Percentiles rank a stretch among this genome's conserved stretches.
Conservation (phyloP, 1,284 basidiomycete genomes). For the Ustilago bromivora region DNA sequence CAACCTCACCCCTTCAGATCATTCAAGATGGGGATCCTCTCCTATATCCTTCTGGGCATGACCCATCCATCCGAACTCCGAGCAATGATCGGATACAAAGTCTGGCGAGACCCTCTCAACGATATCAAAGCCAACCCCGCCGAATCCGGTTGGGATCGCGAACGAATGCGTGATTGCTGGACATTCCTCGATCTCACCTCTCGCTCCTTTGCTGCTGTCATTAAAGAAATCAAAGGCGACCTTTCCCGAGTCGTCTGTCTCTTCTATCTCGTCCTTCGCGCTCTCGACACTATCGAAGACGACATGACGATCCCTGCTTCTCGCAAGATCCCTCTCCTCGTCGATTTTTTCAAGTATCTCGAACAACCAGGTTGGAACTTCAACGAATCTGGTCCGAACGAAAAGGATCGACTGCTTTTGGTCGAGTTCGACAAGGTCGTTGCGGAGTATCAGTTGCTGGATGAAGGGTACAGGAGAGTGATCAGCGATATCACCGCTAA, state of each 20-base stretch:
- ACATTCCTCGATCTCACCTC: conserved; percentile 88
- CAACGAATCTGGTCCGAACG: conserved; percentile 82
- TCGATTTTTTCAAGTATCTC: conserved; percentile 84
- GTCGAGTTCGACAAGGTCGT: conserved; percentile 87
- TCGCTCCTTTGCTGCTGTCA: conserved; percentile 90
- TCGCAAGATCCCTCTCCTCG: conserved; percentile 86
- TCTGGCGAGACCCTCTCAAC: conserved; percentile 71
- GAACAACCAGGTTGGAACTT: conserved; percentile 90
- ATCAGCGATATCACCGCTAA: conserved; percentile 78
- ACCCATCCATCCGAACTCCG: conserved; percentile 69
- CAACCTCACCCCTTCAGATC: background rate
- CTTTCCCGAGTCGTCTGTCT: conserved; percentile 88
- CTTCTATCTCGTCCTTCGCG: conserved; percentile 94
- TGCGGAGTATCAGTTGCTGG: conserved; percentile 78
- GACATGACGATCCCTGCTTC: conserved; percentile 94
- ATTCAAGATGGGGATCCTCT: conserved; percentile 38
- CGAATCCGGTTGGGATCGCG: conserved; percentile 65
- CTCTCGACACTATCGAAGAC: conserved; percentile 95
- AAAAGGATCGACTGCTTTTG: conserved; percentile 89
- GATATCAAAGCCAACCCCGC: conserved; percentile 69
- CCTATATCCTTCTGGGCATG: conserved; percentile 41
- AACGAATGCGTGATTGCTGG: conserved; percentile 88
- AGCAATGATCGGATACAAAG: conserved; percentile 69
- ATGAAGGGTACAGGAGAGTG: conserved; percentile 78
- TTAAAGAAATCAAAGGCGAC: conserved; percentile 96